Conservation (phyloP, 805 yeast species). For the Candida hungchunana region DNA sequence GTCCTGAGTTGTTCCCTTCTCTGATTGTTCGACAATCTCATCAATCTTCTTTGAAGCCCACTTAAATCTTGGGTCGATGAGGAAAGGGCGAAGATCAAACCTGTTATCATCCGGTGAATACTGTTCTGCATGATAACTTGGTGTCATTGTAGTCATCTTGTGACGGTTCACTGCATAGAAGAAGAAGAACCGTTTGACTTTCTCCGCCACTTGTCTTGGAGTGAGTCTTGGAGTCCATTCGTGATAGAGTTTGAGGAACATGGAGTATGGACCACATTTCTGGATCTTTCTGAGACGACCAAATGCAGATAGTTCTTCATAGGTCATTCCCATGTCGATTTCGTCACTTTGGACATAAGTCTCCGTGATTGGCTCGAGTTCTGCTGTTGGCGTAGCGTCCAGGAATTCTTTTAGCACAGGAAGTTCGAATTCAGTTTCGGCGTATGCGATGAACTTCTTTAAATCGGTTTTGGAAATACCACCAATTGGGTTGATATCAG, state of each 20-base stretch:
- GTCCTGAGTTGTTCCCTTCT: constrained; percentile 32
- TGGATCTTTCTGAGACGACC: constrained; percentile 89
- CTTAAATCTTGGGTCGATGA: constrained; percentile 83
- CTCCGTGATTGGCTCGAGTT: constrained; percentile 92
- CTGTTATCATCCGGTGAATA: constrained; percentile 98
- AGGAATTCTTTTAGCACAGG: constrained; percentile 78
- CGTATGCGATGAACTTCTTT: constrained; percentile 80
- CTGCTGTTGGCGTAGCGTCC: constrained; percentile 96
- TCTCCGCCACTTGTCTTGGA: constrained; percentile 82
- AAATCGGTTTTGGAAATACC: constrained; percentile 94
- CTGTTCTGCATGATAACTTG: constrained; percentile 96
- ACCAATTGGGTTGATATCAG: constrained; percentile 98
- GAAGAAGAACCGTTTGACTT: constrained; percentile 89
- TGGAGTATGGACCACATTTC: constrained; percentile 94
- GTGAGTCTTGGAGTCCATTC: constrained; percentile 86
- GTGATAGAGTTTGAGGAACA: constrained; percentile 86
- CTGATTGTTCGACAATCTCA: constrained; percentile 58
- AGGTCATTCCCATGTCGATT: constrained; percentile 97
- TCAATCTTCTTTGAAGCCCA: constrained; percentile 92
- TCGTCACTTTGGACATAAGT: constrained; percentile 94
- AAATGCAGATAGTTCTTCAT: constrained; percentile 86
- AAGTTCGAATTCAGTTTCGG: constrained; percentile 60
- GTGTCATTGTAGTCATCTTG: constrained; percentile 96
- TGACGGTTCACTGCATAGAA: constrained; percentile 94
- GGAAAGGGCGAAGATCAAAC: constrained; percentile 92